Evolutionary conservation across 768 basidiomycete genomes (phyloP), one percentile per base, ranked within the genome.

Genomic region (Fomitopsis serialis): DNA sequence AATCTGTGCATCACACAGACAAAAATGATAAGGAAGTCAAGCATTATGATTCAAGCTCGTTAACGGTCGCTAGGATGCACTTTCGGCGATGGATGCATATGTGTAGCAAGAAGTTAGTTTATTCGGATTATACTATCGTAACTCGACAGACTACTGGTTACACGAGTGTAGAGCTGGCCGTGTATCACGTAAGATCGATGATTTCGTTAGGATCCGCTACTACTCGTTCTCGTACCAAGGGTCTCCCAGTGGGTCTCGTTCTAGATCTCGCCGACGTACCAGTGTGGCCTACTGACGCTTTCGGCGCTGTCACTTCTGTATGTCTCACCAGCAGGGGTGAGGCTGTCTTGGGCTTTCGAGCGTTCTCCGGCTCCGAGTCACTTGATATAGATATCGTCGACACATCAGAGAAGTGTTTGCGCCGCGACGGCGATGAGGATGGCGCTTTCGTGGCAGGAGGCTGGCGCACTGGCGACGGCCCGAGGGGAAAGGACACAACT

Each of bases 141-240:
- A n/a, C n/a, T n/a, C n/a, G n/a, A n/a, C n/a, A n/a, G n/a, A n/a
- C n/a, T n/a, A n/a, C n/a, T n/a, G n/a, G n/a, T n/a, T n/a, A n/a
- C n/a, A n/a, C n/a, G n/a, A n/a, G n/a, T n/a, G n/a, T n/a, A n/a
- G n/a, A n/a, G n/a, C n/a, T n/a, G 35, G 32, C 40, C 11, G 44
- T 6, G 45, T 40, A 55, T 64, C 58, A 75, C 6, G 75, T 75
- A 12, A 76, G 62, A 66, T 76, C 75, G 27, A 76, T 76, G n/a
- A 76, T 54, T 22, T 73, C 68, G 8, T 62, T 50, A 46, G 60
- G 53, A 36, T 56, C 47, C 50, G 47, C 24, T 29, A 25, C 54
- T 19, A 55, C 64, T 45, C 61, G 61, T 48, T 29, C 47, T 23
- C n/a, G n/a, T n/a, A n/a, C n/a, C n/a, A n/a, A n/a, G n/a, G n/a